phyloP scores from a whole-genome alignment of 768 basidiomycete genomes.

The Leucocoprinus leucothites region DNA sequence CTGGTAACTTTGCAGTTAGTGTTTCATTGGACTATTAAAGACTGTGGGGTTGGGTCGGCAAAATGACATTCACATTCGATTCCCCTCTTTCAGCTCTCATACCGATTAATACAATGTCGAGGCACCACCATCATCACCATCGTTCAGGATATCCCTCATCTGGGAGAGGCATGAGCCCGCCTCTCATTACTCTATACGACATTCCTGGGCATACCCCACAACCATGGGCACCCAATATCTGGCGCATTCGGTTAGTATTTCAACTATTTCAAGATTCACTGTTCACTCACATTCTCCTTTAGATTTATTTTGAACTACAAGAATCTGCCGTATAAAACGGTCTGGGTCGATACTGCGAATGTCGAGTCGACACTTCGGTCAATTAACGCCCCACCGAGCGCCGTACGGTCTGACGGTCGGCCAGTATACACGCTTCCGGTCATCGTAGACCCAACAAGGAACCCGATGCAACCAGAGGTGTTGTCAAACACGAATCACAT shows the following conservation, averaged over 20 bases:
- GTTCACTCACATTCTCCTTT: not conserved
- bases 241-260: slow-evolving; percentile 58
- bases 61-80: not conserved
- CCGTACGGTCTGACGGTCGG: slow-evolving; percentile 50
- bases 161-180: slow-evolving; percentile 19
- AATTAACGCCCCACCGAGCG: slow-evolving; percentile 58
- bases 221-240: slow-evolving; percentile 77
- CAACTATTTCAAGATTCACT: not conserved
- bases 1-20: not conserved
- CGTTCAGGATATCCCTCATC: slow-evolving; percentile 2
- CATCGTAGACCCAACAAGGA: slow-evolving; percentile 55
- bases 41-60: not conserved
- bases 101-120: slow-evolving; percentile 1
- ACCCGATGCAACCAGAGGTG: slow-evolving; percentile 43
- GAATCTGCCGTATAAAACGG: slow-evolving; percentile 63
- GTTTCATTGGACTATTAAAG: slow-evolving; percentile 3
- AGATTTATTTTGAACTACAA: slow-evolving; percentile 81
- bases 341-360: slow-evolving; percentile 69
- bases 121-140: slow-evolving; percentile 6
- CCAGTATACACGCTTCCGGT: slow-evolving; percentile 70
- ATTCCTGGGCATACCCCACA: slow-evolving; percentile 56
- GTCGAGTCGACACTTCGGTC: slow-evolving; percentile 58
- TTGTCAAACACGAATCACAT: slow-evolving; percentile 61
- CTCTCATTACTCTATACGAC: slow-evolving; percentile 65
- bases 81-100: not conserved